Evolutionary conservation across 306 rosid species (phyloP).

Genomic region (Lablab purpureus): DNA sequence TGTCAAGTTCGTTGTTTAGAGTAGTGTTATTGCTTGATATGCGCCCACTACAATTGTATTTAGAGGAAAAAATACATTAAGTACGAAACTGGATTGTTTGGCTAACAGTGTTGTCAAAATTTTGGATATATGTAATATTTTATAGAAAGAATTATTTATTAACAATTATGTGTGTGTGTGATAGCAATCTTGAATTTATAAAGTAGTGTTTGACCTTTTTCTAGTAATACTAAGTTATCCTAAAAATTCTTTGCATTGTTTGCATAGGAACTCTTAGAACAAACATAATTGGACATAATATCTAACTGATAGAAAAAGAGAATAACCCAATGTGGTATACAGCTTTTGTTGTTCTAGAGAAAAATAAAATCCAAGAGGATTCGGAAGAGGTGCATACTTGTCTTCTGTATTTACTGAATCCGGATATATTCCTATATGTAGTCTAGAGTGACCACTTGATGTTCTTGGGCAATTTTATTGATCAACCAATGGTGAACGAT

Average conservation of each 20-base stretch:
- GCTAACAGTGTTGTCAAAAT: slow-evolving; percentile 4
- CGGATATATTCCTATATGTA: slow-evolving; percentile 4
- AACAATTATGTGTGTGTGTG: slow-evolving; percentile 16
- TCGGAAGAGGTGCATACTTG: neutral
- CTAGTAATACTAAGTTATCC: slow-evolving; percentile 14
- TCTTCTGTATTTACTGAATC: slow-evolving; percentile 8
- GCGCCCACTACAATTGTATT: slow-evolving; percentile 15
- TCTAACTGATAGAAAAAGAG: slow-evolving; percentile 22
- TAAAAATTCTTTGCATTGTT: slow-evolving; percentile 22
- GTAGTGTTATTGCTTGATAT: slow-evolving; percentile 35
- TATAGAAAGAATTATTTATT: no score
- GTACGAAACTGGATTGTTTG: neutral
- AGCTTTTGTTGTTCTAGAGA: neutral
- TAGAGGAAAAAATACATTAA: neutral
- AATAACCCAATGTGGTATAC: neutral
- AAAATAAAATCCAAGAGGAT: slow-evolving; percentile 10
- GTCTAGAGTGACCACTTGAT: slow-evolving; percentile 14
- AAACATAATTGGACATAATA: slow-evolving; percentile 15
- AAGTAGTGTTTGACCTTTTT: slow-evolving; percentile 8
- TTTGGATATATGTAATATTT: neutral
- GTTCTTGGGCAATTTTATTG: slow-evolving; percentile 23
- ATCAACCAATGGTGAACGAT: slow-evolving; percentile 16
- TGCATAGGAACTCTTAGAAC: neutral
- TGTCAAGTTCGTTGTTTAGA: slow-evolving; percentile 17
- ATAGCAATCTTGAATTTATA: slow-evolving; percentile 8